Conservation (phyloP, 805 yeast genomes). For the Cyberlindnera saturnus region DNA sequence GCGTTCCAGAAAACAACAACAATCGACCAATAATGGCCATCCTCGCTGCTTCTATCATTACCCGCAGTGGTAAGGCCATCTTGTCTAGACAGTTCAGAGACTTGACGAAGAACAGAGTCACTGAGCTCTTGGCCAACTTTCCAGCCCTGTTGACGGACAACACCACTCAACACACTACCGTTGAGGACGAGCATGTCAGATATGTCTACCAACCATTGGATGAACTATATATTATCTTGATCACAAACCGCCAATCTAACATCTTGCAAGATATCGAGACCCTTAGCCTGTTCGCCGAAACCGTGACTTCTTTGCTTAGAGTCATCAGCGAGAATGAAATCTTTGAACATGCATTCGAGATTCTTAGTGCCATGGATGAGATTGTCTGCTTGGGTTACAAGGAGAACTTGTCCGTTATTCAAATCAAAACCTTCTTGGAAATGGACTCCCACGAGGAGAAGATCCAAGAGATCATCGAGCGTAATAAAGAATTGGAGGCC, state of each 20-base stretch:
- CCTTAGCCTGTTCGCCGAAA: conserved; percentile 75
- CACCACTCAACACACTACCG: conserved; percentile 82
- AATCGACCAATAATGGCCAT: conserved; percentile 46
- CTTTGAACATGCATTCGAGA: conserved; percentile 78
- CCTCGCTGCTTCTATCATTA: conserved; percentile 90
- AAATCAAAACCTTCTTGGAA: conserved; percentile 82
- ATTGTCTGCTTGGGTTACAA: conserved; percentile 84
- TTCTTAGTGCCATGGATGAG: conserved; percentile 90
- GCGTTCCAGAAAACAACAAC: not conserved
- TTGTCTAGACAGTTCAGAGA: conserved; percentile 90
- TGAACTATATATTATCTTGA: conserved; percentile 82
- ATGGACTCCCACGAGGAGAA: conserved; percentile 99
- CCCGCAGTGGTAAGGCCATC: conserved; percentile 89
- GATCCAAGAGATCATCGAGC: conserved; percentile 95
- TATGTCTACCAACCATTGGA: conserved; percentile 95
- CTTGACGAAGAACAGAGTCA: conserved; percentile 75
- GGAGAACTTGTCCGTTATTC: conserved; percentile 76
- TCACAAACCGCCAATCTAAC: conserved; percentile 87
- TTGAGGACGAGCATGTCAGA: conserved; percentile 87
- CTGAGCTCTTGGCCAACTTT: conserved; percentile 78
- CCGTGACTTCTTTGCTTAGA: conserved; percentile 69
- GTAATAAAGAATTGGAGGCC: conserved; percentile 95
- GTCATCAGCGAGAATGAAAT: conserved; percentile 77
- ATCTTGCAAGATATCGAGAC: conserved; percentile 94
- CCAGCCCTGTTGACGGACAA: conserved; percentile 70